Conservation (phyloP, 768 basidiomycete genomes). For the Agaricus sinodeliciosus region DNA sequence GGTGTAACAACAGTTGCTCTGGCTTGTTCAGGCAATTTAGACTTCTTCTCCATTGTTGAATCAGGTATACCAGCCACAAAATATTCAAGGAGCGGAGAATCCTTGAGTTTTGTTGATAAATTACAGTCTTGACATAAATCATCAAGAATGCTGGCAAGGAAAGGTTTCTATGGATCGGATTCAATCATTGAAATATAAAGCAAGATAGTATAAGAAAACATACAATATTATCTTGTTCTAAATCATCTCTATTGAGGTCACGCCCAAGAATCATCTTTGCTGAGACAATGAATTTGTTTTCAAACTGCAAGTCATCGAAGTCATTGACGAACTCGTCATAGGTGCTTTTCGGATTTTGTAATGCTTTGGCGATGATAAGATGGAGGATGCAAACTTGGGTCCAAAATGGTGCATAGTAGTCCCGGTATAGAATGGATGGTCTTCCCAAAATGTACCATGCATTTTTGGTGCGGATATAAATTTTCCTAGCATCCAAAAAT, state of each 20-base stretch:
- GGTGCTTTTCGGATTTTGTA: conserved; percentile 27
- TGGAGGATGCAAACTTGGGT: conserved; percentile 43
- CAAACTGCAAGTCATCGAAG: conserved; percentile 22
- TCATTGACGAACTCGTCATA: conserved; percentile 32
- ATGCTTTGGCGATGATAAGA: conserved; percentile 32
- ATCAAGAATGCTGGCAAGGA: conserved; percentile 22
- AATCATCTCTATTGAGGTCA: conserved; percentile 32
- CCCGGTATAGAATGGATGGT: conserved; percentile 39
- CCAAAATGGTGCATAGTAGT: conserved; percentile 43
- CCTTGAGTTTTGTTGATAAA: conserved; percentile 22
- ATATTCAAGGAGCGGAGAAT: conserved; percentile 34
- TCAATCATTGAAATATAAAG: neutral
- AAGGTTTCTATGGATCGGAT: conserved; percentile 31
- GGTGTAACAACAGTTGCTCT: conserved; percentile 27
- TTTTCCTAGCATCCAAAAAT: conserved; percentile 32
- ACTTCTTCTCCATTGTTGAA: neutral
- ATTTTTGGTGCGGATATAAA: conserved; percentile 53
- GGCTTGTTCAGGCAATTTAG: neutral
- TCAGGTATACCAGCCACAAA: neutral
- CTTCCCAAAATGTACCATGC: conserved; percentile 67
- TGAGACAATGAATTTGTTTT: conserved; percentile 21
- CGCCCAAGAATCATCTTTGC: conserved; percentile 36
- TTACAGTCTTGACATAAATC: conserved; percentile 25
- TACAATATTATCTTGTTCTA: conserved; percentile 42
- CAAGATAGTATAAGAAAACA: conserved; percentile 15